Conservation (phyloP, 163 green algal species). For the Coccomyxa subellipsoidea region DNA sequence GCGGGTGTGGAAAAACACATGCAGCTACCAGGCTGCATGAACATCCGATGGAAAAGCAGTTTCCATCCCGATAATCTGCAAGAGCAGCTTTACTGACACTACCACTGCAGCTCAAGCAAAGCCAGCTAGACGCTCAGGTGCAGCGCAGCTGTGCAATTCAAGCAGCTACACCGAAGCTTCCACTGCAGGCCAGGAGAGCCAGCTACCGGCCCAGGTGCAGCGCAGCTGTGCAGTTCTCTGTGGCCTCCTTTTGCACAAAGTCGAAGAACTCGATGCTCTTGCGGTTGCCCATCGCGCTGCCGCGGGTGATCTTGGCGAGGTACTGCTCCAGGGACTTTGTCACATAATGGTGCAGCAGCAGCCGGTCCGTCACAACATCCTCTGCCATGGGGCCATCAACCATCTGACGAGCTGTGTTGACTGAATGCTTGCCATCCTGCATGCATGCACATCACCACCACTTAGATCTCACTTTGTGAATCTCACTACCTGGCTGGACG, state of each 20-base stretch:
- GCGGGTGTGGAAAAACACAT: no score
- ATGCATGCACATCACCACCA: not conserved
- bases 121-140: no score
- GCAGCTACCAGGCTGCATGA: no score
- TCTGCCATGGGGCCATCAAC: slow-evolving; percentile 15
- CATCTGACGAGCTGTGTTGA: slow-evolving; percentile 8
- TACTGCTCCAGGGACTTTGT: slow-evolving; percentile 44
- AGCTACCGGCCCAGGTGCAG: not conserved
- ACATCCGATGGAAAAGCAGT: no score
- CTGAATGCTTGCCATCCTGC: slow-evolving; percentile 15
- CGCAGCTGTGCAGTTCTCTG: slow-evolving; percentile 13
- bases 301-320: slow-evolving; percentile 39
- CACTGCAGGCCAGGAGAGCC: no score
- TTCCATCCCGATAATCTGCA: no score
- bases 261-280: slow-evolving; percentile 29
- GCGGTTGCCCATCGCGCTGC: slow-evolving; percentile 27
- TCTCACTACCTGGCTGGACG: no score
- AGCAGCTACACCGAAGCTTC: no score
- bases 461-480: no score
- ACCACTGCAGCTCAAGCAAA: no score
- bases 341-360: slow-evolving; percentile 55
- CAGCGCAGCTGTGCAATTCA: no score
- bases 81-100: no score
- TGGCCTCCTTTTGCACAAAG: slow-evolving; percentile 9
- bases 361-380: not conserved